Base-by-base conservation (phyloP, 257 asterid genomes). In the Jasminum sambac region DNA sequence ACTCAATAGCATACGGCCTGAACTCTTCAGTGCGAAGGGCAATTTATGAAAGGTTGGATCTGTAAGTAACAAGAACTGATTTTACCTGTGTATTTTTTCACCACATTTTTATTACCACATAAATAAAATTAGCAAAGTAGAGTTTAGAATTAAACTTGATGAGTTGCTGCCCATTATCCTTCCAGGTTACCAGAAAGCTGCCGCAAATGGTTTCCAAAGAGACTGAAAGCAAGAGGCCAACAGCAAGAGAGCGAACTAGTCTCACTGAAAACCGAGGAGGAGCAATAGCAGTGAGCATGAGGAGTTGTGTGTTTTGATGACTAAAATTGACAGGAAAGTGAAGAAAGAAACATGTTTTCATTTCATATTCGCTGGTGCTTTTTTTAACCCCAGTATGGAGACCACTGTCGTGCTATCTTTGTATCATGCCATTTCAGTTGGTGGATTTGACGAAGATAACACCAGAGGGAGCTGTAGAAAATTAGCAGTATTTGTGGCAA, bases 1-100 rank as follows among this genome's bases (percentile, higher is more conserved):
- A 89, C 85, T 94, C 99, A 44, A 86, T 94, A 63, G 97, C 98
- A 11, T 93, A 93, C 17, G 98, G 98, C 69, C 95, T 93, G 71
- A 93, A 93, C 89, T 82, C 97, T 63, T 87, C 98, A 59, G 98
- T 94, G 72, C 84, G 98, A 67, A 84, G 95, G 74, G 95, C 96
- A 78, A 79, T 94, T 70, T 86, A 78, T 21, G 98, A 91, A 72
- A 85, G 99, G 86, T 61, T 91, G 63, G 96, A 94, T 84, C 83
- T 91, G 99, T 94, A 89, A 94, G 97, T 78, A 61, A 37, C 23
- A 34, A 62, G 39, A 21, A 25, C 25, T 48, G 43, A 16, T 21
- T 21, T 55, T 21, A 14, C 0, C 21, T 23, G 16, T 46, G 11
- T 12, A 16, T 71, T 34, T 17, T 38, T 16, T 26, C 3, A 36